Base-by-base conservation (phyloP, 805 yeast genomes). In the Hanseniaspora mollemarum region DNA sequence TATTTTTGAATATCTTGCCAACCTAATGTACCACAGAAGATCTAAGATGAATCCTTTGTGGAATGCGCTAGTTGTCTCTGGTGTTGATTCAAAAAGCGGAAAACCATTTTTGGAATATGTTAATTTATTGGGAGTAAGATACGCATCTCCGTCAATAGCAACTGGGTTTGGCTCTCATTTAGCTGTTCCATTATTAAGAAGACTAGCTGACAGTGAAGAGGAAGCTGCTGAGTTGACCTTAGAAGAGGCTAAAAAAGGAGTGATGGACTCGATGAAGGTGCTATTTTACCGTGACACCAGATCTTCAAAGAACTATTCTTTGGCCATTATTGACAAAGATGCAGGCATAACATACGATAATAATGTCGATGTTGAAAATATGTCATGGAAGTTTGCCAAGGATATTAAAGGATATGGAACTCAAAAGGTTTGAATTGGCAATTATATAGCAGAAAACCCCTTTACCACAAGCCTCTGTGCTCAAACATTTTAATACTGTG, bases 141-240 rank as follows among this genome's bases (percentile, higher is more conserved):
- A 85, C 66, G 74, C 85, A 3, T 75, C 97, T 0, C 92, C 95
- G 28, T 74, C 94, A 2, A 70, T 92, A 52, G 96, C 96, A 42
- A 88, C 97, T 2, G 99, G 99, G 1, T 90, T 87, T 64, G 99
- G 98, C 53, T 83, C 94, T 10, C 88, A 92, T 66, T 73, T 92
- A 66, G 99, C 98, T 2, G 69, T 87, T 40, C 99, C 99, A 24
- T 69, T 92, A 59, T 73, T 92, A 63, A 81, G 99, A 70, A 80
- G 83, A 63, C 75, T 81, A 53, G 85, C 83, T 32, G 94, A 87
- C 53, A 69, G 71, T 38, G 96, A 87, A 59, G 78, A 74, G 25
- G 95, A 87, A 60, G 84, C 76, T 53, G 74, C 68, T 36, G 80
- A 79, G 37, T 75, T 87, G 26, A 69, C 76, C 33, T 83, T 85